Base-by-base conservation (phyloP, 805 yeast genomes). In the Tetrapisispora arboricola region DNA sequence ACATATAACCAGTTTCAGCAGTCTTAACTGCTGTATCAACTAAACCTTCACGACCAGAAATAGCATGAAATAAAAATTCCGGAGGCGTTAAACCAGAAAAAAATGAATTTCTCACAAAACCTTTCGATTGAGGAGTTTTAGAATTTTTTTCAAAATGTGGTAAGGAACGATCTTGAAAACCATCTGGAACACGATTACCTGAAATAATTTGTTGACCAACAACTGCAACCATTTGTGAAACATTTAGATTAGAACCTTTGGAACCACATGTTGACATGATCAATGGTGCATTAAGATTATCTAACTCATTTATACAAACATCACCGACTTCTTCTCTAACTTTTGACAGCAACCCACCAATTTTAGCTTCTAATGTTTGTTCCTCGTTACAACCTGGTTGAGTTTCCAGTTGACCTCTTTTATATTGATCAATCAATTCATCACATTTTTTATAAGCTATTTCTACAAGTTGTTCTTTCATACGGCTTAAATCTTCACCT, bases 191-290 rank as follows among this genome's bases (percentile, higher is more conserved):
- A 75, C 99, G 94, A 60, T 86, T 84, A 64, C 99, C 99, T 4
- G 95, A 80, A 52, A 92, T 92, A 69, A 92, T 92, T 66, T 92
- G 99, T 68, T 92, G 99, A 41, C 98, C 98, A 22, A 92, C 98
- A 60, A 90, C 96, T 0, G 99, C 99, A 73, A 92, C 97, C 99
- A 92, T 92, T 70, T 92, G 99, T 12, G 98, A 92, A 24, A 92
- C 98, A 63, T 92, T 92, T 47, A 94, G 74, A 0, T 96, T 87
- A 30, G 97, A 92, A 65, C 99, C 99, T 64, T 92, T 92, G 32
- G 97, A 90, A 53, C 99, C 99, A 73, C 97, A 92, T 1, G 95
- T 85, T 11, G 99, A 96, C 99, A 92, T 92, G 58, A 92, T 90
- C 56, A 92, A 73, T 31, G 98, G 98, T 19, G 98, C 95, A 60